Evolutionary conservation across 2,329 filamentous ascomycete genomes (phyloP).

Genomic region (Hortaea sp.): DNA sequence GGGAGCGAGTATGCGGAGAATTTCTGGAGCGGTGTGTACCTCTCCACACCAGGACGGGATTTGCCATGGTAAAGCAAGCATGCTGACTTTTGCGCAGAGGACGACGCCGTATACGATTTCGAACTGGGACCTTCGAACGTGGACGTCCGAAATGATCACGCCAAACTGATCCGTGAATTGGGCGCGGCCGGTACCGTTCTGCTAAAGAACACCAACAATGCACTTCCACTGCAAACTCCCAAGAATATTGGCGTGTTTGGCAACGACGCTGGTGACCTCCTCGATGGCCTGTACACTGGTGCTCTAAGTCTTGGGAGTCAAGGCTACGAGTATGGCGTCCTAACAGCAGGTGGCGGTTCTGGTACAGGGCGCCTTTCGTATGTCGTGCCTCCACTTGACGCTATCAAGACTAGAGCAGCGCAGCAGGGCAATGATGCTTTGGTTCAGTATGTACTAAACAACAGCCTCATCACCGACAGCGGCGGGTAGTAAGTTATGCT

Average conservation of each 20-base stretch:
- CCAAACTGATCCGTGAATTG: constrained; percentile 28
- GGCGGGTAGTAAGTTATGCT: constrained; percentile 24
- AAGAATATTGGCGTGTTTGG: constrained; percentile 41
- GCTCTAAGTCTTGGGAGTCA: constrained; percentile 12
- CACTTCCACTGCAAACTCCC: constrained; percentile 42
- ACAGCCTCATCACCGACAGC: constrained; percentile 23
- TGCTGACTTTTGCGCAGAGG: neutral
- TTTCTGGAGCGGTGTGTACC: constrained; percentile 4
- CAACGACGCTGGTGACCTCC: constrained; percentile 33
- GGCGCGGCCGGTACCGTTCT: constrained; percentile 41
- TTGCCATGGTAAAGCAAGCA: neutral
- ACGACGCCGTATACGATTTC: constrained; percentile 22
- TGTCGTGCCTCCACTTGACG: constrained; percentile 32
- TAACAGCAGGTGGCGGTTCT: constrained; percentile 31
- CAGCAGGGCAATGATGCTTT: constrained; percentile 23
- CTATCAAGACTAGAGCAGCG: constrained; percentile 25
- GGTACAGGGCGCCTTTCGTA: constrained; percentile 30
- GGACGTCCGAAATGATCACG: constrained; percentile 29
- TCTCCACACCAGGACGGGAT: neutral
- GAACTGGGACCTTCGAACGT: constrained; percentile 22
- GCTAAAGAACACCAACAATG: constrained; percentile 46
- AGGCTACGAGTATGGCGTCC: constrained; percentile 33
- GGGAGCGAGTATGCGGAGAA: constrained; percentile 14
- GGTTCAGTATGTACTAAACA: constrained; percentile 38
- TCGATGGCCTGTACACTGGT: constrained; percentile 13